Base-by-base conservation (phyloP, 345 rosid species). In the Citrus reticulata region DNA sequence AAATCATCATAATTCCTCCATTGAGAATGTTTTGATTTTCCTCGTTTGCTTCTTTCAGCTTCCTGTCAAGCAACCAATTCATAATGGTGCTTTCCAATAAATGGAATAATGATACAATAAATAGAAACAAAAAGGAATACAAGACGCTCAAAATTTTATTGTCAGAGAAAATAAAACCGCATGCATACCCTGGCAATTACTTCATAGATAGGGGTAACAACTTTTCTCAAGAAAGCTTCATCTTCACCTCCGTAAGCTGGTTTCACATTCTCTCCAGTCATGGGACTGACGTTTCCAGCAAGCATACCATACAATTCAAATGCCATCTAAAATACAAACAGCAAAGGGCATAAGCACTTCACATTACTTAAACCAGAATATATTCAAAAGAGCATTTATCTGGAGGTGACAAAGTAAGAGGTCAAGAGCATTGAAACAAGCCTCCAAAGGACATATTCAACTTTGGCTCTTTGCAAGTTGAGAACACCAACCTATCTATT, bases 1-100 rank as follows among this genome's bases (percentile, higher is more conserved):
- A 97, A 81, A 88, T 97, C 99, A 82, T 97, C 99, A 78, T 97
- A 97, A 77, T 97, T 97, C 82, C 99, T 94, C 99, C 99, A 97
- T 65, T 93, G 98, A 20, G 98, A 97, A 83, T 97, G 99, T 87
- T 97, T 97, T 80, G 99, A 97, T 83, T 79, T 93, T 70, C 98
- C 99, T 74, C 35, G 87, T 81, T 89, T 85, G 85, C 96, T 93
- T 86, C 91, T 88, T 83, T 88, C 87, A 72, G 99, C 92, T 89
- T 97, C 99, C 99, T 97, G 81, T 72, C 68, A 85, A 81, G 81
- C 46, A 81, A 73, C 57, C n/a, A 59, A 80, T 65, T 65, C 54
- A 68, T 34, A 39, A 30, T 29, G 19, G 20, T 46, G 58, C 14
- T 64, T 49, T 11, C 63, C 67, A 73, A 58, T 62, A 32, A 46